Conservation (phyloP, 73 alveolate genomes). For the Paramecium octaurelia region DNA sequence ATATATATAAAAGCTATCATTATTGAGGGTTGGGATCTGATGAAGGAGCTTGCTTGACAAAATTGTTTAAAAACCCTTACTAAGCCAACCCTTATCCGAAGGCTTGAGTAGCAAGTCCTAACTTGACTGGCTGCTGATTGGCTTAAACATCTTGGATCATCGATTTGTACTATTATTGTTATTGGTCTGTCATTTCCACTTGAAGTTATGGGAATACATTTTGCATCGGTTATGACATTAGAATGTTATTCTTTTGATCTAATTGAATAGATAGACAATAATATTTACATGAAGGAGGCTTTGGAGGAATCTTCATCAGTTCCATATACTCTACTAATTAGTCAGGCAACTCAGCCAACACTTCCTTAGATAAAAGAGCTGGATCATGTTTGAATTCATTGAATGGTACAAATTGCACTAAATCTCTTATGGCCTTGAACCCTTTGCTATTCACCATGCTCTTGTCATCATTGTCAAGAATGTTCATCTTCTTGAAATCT, state of each 20-base stretch:
- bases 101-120: background rate
- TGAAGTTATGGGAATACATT: background rate
- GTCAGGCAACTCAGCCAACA: slow-evolving; percentile 81
- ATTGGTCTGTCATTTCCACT: no score
- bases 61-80: background rate
- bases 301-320: background rate
- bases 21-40: background rate
- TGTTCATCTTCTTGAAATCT: slow-evolving; percentile 76
- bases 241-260: background rate
- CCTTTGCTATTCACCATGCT: slow-evolving; percentile 53
- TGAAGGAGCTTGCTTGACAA: background rate
- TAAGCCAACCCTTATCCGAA: background rate
- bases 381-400: slow-evolving; percentile 69
- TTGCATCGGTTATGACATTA: background rate
- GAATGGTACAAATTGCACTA: slow-evolving; percentile 84
- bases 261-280: background rate
- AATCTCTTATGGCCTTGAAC: slow-evolving; percentile 75
- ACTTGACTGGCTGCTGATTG: background rate
- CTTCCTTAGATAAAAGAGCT: slow-evolving; percentile 69
- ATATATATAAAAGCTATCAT: background rate
- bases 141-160: background rate
- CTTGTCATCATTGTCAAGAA: slow-evolving; percentile 91
- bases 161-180: background rate
- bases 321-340: slow-evolving; percentile 64
- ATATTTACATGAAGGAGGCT: background rate